Evolutionary conservation across 176 grass and related monocot genomes (phyloP).

Genomic region (Oropetium thomaeum): DNA sequence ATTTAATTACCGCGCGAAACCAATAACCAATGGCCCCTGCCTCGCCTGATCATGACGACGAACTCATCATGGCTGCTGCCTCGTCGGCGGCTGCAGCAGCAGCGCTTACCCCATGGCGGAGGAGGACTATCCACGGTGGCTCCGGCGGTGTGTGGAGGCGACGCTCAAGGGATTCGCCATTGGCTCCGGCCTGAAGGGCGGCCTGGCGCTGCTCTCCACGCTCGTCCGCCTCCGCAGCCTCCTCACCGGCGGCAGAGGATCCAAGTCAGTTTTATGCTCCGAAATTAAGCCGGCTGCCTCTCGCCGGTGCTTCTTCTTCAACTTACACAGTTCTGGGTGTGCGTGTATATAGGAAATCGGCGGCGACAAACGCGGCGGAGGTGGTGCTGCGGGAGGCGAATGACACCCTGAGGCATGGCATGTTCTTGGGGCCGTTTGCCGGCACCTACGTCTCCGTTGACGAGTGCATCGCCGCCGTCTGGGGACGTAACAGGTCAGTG

Average conservation of each 20-base stretch:
- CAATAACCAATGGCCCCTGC: neutral
- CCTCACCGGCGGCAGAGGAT: slow-evolving; percentile 62
- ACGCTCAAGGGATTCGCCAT: slow-evolving; percentile 82
- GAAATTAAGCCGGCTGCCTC: neutral
- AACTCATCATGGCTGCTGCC: neutral
- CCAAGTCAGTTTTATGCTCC: slow-evolving; percentile 9
- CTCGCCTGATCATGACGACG: neutral
- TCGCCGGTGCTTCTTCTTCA: neutral
- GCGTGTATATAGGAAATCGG: slow-evolving; percentile 42
- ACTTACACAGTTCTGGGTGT: slow-evolving; percentile 7
- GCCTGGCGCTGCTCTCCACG: slow-evolving; percentile 73
- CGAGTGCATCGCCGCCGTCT: slow-evolving; percentile 73
- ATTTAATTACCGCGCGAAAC: too few species aligned
- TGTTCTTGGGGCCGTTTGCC: slow-evolving; percentile 83
- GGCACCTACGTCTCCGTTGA: slow-evolving; percentile 88
- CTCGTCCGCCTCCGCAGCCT: slow-evolving; percentile 79
- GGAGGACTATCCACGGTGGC: slow-evolving; percentile 52
- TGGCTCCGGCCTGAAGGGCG: slow-evolving; percentile 80
- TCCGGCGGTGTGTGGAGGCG: slow-evolving; percentile 76
- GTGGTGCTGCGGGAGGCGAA: slow-evolving; percentile 60
- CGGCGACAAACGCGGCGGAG: slow-evolving; percentile 61
- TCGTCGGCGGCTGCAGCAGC: neutral
- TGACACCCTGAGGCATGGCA: slow-evolving; percentile 80
- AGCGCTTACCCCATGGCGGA: neutral
- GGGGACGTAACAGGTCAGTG: slow-evolving; percentile 70